Percentiles rank a stretch among this genome's conserved stretches.
phyloP scores from a whole-genome alignment of 495 filamentous ascomycete genomes.

The Thermochaetoides thermophila region DNA sequence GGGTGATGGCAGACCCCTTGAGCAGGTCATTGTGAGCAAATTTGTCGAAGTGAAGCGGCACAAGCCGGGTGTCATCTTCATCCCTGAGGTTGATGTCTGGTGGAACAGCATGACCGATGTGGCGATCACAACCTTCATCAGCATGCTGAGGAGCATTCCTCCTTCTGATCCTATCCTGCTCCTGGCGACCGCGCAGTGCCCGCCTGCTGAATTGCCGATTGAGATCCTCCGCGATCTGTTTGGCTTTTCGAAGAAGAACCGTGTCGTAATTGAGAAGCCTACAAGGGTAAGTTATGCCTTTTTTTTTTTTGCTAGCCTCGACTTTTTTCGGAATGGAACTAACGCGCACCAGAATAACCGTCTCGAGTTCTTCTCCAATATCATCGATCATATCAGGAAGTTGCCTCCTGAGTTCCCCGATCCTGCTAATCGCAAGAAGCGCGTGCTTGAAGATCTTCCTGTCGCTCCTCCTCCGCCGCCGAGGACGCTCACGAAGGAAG shows the following conservation, averaged over 20 bases:
- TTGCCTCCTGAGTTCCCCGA: conserved; percentile 77
- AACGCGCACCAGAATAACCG: conserved; percentile 37
- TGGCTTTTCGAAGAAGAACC: conserved; percentile 65
- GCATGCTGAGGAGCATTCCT: conserved; percentile 59
- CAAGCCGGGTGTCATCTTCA: conserved; percentile 90
- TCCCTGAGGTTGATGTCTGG: conserved; percentile 83
- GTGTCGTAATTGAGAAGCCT: conserved; percentile 52
- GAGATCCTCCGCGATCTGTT: conserved; percentile 65
- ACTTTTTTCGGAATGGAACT: conserved; percentile 12
- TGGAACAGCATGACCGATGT: conserved; percentile 49
- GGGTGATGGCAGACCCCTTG: conserved; percentile 48
- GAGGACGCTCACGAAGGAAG: conserved; percentile 51
- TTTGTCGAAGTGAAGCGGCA: conserved; percentile 87
- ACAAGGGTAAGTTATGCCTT: conserved; percentile 29
- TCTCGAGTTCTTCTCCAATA: conserved; percentile 56
- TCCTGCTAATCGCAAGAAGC: conserved; percentile 66
- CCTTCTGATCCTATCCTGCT: conserved; percentile 81
- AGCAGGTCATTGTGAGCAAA: conserved; percentile 74
- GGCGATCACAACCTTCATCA: conserved; percentile 58
- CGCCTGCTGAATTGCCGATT: conserved; percentile 34
- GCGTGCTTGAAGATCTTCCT: conserved; percentile 60
- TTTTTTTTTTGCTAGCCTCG: too few species aligned
- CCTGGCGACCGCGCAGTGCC: conserved; percentile 61
- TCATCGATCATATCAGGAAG: conserved; percentile 60
- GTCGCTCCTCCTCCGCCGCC: conserved; percentile 56